A percentile compares a stretch with the other conserved stretches of the same genome.
These are phyloP conservation scores for Sphaerosporella brunnea DNA, from an alignment of 495 filamentous ascomycete species.

Conservation along the genomic window DNA sequence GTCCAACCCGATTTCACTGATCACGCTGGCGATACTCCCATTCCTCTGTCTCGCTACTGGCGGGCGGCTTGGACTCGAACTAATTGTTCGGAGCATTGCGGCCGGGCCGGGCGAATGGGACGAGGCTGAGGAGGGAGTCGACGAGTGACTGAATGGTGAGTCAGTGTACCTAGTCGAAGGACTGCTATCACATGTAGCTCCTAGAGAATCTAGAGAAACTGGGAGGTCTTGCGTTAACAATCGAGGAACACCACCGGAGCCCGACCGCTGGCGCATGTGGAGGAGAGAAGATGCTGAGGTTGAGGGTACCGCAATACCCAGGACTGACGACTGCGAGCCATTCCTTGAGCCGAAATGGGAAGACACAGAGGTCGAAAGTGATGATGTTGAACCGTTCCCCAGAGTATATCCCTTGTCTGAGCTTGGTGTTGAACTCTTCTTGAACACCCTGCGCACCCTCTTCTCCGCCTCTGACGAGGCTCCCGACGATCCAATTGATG, in stretches of 20 bases:
- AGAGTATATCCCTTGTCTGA: constrained; percentile 8
- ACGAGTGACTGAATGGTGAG: constrained; percentile 83
- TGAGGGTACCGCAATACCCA: constrained; percentile 20
- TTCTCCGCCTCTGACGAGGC: constrained; percentile 1
- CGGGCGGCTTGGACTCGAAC: constrained; percentile 47
- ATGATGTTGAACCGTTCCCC: constrained; percentile 17
- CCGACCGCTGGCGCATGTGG: constrained; percentile 11
- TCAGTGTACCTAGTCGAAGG: constrained; percentile 89
- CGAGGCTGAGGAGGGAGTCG: constrained; percentile 87
- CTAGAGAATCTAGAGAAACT: constrained; percentile 11
- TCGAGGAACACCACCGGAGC: constrained; percentile 14
- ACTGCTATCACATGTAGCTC: constrained; percentile 40
- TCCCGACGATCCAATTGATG: constrained; percentile 2
- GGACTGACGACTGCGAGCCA: constrained; percentile 18
- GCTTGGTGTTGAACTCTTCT: not conserved
- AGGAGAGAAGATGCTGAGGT: constrained; percentile 16
- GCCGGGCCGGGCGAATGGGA: constrained; percentile 77
- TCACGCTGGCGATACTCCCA: constrained; percentile 31
- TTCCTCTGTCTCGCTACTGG: constrained; percentile 37
- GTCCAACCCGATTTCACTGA: constrained; percentile 34
- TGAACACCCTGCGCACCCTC: not conserved
- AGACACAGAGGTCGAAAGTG: constrained; percentile 18
- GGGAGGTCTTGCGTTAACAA: constrained; percentile 18
- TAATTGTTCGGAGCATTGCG: constrained; percentile 44
- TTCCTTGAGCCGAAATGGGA: constrained; percentile 19